Percentiles rank a stretch among this genome's conserved stretches.
Evolutionary conservation across 768 basidiomycete genomes (phyloP).

Genomic region (Austroboletus eburneus): DNA sequence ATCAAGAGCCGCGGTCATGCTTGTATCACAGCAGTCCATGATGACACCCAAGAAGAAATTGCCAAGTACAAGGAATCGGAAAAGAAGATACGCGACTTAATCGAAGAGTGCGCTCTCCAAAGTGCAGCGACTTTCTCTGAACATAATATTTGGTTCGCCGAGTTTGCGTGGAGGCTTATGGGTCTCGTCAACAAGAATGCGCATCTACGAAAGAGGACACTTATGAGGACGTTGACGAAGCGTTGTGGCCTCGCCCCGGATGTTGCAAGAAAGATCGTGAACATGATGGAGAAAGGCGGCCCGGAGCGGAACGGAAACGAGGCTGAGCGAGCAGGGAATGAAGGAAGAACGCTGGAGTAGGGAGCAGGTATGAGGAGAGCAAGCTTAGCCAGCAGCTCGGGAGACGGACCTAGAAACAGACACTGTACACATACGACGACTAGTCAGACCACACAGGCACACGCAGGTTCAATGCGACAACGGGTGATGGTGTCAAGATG

Average conservation of each 20-base stretch:
- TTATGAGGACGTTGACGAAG: conserved; percentile 15
- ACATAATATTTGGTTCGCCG: conserved; percentile 15
- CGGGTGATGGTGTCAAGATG: too few relatives aligned
- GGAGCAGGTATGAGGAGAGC: too few relatives aligned
- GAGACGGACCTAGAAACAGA: too few relatives aligned
- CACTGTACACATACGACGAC: too few relatives aligned
- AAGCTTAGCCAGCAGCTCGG: too few relatives aligned
- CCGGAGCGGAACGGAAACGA: not conserved
- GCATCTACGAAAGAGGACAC: conserved; percentile 16
- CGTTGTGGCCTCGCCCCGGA: conserved; percentile 28
- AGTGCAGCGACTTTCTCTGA: conserved; percentile 13
- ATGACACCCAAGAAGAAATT: conserved; percentile 17
- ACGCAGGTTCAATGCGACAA: too few relatives aligned
- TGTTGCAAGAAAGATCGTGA: conserved; percentile 20
- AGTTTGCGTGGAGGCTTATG: conserved; percentile 8
- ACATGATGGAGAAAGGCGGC: conserved; percentile 18
- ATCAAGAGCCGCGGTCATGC: conserved; percentile 30
- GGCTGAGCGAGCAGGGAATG: not conserved
- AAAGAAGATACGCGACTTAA: conserved; percentile 15
- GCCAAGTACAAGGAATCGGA: conserved; percentile 23
- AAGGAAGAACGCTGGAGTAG: not conserved
- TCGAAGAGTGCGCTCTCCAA: conserved; percentile 14
- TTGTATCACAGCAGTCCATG: conserved; percentile 27
- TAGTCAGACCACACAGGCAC: too few relatives aligned
- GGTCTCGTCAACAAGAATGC: conserved; percentile 12